Base-by-base conservation (phyloP, 768 basidiomycete species). In the Steccherinum ochraceum region DNA sequence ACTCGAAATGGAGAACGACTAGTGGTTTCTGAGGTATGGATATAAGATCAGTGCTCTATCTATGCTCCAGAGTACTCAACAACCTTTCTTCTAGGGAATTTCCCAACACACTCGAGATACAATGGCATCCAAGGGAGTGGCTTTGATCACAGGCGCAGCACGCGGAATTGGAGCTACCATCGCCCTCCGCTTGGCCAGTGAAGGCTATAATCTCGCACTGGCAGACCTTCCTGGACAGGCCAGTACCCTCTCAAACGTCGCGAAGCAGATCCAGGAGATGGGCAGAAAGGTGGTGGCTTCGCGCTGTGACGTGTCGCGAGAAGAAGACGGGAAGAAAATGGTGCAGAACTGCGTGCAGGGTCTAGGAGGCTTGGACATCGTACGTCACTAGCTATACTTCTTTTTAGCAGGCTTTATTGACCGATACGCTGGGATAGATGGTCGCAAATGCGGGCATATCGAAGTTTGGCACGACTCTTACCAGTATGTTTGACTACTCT, bases 341-440 rank as follows among this genome's bases (percentile, higher is more conserved):
- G 57, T 51, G 12, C 21, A 52, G 23, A 58, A 58, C 13, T 55
- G 64, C 43, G 57, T 62, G 1, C 30, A 62, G 4, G 53, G 56
- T 5, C 62, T 78, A 5, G 78, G 77, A 1, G 59, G 71, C 3
- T 52, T 81, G 19, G 74, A 79, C 53, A 75, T 77, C 18, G 78
- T 79, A 44, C 52, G 77, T 61, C 3, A 12, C 20, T 12, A 54
- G 47, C n/a, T n/a, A n/a, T n/a, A n/a, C n/a, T n/a, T n/a, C n/a
- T n/a, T n/a, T n/a, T n/a, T n/a, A n/a, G n/a, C n/a, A n/a, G n/a
- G n/a, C n/a, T n/a, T n/a, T n/a, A n/a, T n/a, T n/a, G n/a, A n/a
- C n/a, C n/a, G n/a, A n/a, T n/a, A n/a, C n/a, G n/a, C n/a, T n/a
- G n/a, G n/a, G n/a, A 2, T 45, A 64, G 63, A 64, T 64, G 60